Conservation (phyloP, 1,284 basidiomycete genomes). For the Ceratobasidium sp. region DNA sequence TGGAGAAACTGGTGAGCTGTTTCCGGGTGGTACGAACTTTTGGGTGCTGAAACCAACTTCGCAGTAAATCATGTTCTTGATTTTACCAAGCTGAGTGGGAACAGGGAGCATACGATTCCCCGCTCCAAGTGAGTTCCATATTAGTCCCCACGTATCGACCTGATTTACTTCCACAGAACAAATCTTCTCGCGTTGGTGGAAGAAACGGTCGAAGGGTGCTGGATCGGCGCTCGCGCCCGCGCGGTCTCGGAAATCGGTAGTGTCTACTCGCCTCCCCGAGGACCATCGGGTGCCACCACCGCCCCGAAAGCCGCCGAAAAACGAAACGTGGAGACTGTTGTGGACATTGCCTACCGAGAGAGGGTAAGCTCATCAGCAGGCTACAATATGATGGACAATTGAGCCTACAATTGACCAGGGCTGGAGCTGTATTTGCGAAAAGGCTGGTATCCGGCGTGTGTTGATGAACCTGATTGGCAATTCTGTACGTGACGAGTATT, state of each 20-base stretch:
- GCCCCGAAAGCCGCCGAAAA: conserved; percentile 51
- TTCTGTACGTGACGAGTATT: conserved; percentile 35
- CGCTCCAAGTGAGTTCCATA: conserved; percentile 67
- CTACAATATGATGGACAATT: neutral
- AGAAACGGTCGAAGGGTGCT: conserved; percentile 94
- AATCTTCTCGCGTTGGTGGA: conserved; percentile 93
- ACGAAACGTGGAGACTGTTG: conserved; percentile 83
- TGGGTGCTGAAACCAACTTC: neutral
- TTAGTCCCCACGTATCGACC: neutral
- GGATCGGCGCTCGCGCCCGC: conserved; percentile 91
- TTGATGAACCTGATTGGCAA: conserved; percentile 98
- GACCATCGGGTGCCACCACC: conserved; percentile 57
- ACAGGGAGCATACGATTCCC: conserved; percentile 78
- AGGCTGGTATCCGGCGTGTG: conserved; percentile 90
- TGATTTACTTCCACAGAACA: conserved; percentile 63
- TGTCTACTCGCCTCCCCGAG: conserved; percentile 86
- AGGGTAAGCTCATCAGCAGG: conserved; percentile 62
- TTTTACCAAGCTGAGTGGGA: conserved; percentile 96
- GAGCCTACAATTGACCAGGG: conserved; percentile 64
- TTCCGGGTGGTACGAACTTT: conserved; percentile 56
- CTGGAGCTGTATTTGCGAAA: conserved; percentile 91
- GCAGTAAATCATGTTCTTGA: conserved; percentile 94
- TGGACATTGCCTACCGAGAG: conserved; percentile 83
- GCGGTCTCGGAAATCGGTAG: conserved; percentile 88
- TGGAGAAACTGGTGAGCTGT: conserved; percentile 68